Evolutionary conservation across 2,329 filamentous ascomycete genomes (phyloP), one percentile per base, ranked within the genome.

Genomic region (Calycina marina): DNA sequence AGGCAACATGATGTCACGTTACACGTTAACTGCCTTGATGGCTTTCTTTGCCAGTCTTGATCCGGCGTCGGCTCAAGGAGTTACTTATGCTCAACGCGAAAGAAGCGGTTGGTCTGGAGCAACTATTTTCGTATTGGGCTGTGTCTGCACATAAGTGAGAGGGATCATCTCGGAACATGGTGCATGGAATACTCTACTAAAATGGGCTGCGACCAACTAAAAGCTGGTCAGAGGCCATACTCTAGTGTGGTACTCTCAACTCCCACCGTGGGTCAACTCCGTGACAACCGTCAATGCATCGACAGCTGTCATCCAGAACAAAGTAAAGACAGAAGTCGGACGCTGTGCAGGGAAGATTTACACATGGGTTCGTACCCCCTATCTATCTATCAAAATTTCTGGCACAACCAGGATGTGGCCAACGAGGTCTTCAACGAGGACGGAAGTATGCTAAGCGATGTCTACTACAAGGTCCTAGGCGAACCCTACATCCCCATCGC

Each of bases 221-320:
- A 61, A 69, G 51, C 43, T 69, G 15, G 46, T 78, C 31, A 60
- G 77, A 34, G 79, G 77, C 51, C 77, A 82, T 48, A 74, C 63
- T 18, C 46, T 64, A n/a, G 56, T 60, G 22, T 66, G 62, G 62
- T 57, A 70, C 47, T 57, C 55, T 31, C 64, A 71, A 48, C 56
- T 69, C 4, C 64, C 69, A 0, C 55, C 54, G 17, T 74, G 67
- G 65, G 44, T 43, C 13, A 22, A n/a, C n/a, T 8, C 8, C 8
- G n/a, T 22, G 8, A 22, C 8, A 8, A 22, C 8, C 20, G 35
- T 38, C 5, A 48, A 48, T 15, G 49, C 50, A 0, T 61, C 82
- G 4, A 62, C 61, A 3, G 51, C 55, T 3, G 62, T 69, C 11
- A 56, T 77, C 36, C 57, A 69, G 47, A 63, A 65, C 32, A 74